These are phyloP conservation scores for Crithidia fasciculata DNA, from an alignment of 208 protist species.

Conservation along the genomic window DNA sequence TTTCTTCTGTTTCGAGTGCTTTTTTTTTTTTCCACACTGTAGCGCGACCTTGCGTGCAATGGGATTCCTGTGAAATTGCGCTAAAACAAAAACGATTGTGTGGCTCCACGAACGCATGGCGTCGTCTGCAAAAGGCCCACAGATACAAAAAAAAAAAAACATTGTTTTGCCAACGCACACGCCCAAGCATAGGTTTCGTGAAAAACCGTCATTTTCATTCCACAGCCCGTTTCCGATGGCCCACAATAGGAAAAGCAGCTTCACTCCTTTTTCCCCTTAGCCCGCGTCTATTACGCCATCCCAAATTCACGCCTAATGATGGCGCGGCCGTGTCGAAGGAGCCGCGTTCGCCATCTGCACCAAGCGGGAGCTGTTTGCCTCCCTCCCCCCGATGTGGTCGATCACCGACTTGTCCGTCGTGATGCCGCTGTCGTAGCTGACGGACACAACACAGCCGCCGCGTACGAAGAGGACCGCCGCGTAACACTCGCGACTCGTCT, in stretches of 20 bases:
- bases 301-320: not conserved
- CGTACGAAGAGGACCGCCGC: constrained; percentile 77
- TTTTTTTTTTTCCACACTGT: too few species aligned
- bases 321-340: constrained; percentile 34
- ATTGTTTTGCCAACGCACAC: too few species aligned
- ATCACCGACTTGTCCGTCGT: constrained; percentile 71
- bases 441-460: constrained; percentile 56
- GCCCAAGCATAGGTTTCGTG: too few species aligned
- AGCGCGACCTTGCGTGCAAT: too few species aligned
- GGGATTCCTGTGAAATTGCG: too few species aligned
- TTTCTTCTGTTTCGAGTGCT: too few species aligned
- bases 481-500: constrained; percentile 62
- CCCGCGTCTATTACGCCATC: not conserved
- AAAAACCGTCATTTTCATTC: too few species aligned
- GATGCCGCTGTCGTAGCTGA: constrained; percentile 69
- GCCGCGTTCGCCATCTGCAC: constrained; percentile 72
- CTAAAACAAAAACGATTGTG: too few species aligned
- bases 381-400: constrained; percentile 49
- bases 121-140: too few species aligned
- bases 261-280: not conserved
- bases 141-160: too few species aligned
- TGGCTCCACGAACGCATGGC: too few species aligned
- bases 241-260: not conserved
- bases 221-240: too few species aligned
- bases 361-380: constrained; percentile 45